These are phyloP conservation scores for Pythium brassicae DNA, from an alignment of 352 stramenopile species.

Conservation along the genomic window DNA sequence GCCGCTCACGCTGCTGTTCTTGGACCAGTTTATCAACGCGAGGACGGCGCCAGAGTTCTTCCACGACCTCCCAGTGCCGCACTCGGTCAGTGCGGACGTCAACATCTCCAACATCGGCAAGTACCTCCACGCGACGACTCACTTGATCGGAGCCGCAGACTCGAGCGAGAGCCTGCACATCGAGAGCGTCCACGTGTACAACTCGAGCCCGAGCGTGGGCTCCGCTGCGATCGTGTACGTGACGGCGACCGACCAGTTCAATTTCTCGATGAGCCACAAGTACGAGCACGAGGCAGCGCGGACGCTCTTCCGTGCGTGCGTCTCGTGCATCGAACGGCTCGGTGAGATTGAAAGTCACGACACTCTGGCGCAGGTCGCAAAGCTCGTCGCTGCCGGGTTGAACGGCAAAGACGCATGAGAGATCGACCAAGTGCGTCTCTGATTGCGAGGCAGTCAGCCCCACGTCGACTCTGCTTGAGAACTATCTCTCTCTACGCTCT, in stretches of 20 bases:
- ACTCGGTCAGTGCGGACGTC: not conserved
- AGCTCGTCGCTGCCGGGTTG: no score
- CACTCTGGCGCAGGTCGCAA: no score
- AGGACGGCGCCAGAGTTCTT: not conserved
- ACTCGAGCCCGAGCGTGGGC: constrained; percentile 6
- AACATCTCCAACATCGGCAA: constrained; percentile 11
- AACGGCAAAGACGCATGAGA: no score
- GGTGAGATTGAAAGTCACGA: not conserved
- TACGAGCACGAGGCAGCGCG: constrained; percentile 1
- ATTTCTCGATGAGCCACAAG: constrained; percentile 15
- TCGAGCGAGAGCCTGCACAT: not conserved
- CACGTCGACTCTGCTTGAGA: no score
- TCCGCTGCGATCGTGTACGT: constrained; percentile 8
- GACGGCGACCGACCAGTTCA: constrained; percentile 5
- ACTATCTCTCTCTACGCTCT: no score
- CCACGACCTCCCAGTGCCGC: not conserved
- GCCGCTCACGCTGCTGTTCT: not conserved
- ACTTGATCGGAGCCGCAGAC: not conserved
- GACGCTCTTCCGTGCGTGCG: not conserved
- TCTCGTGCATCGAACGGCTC: constrained; percentile 1
- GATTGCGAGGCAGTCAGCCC: no score
- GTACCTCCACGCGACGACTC: constrained; percentile 6
- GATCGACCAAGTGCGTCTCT: no score
- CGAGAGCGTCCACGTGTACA: constrained; percentile 9
- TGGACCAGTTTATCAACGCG: constrained; percentile 2